Percentiles rank a stretch among this genome's conserved stretches.
Evolutionary conservation across 2,329 filamentous ascomycete species (phyloP).

Genomic region (Cryphonectria carpinicola): DNA sequence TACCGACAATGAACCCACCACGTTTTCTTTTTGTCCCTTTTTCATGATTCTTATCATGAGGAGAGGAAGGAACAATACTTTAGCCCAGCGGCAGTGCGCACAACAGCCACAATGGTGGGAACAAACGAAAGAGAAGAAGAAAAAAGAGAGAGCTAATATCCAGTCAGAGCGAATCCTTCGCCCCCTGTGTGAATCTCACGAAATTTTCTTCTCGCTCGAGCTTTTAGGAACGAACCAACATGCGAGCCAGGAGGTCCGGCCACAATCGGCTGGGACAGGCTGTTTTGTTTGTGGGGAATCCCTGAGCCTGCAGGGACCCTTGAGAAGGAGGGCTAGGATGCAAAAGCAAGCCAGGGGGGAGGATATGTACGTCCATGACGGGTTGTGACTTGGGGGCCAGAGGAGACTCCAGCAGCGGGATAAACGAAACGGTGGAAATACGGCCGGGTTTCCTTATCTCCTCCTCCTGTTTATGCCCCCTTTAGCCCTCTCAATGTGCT

Average conservation of each 20-base stretch:
- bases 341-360: not conserved
- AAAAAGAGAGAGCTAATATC: not conserved
- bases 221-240: not conserved
- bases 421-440: constrained; percentile 22
- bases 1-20: not conserved
- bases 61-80: not conserved
- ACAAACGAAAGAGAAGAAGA: not conserved
- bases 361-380: constrained; percentile 1
- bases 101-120: not conserved
- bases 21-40: not conserved
- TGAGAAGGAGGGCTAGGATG: constrained; percentile 7
- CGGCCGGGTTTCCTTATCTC: constrained; percentile 6
- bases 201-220: constrained; percentile 12
- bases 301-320: constrained; percentile 14
- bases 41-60: not conserved
- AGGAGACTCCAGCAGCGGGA: not conserved
- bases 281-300: constrained; percentile 16
- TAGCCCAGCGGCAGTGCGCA: not conserved
- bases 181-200: not conserved
- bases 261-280: constrained; percentile 15
- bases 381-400: constrained; percentile 11
- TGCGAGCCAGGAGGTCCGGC: not conserved
- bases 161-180: not conserved
- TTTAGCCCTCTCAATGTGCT: not conserved
- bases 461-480: not conserved